Percentiles rank a stretch among this genome's conserved stretches.
Evolutionary conservation across 163 green algal species (phyloP).

Genomic region (Volvox carteri): DNA sequence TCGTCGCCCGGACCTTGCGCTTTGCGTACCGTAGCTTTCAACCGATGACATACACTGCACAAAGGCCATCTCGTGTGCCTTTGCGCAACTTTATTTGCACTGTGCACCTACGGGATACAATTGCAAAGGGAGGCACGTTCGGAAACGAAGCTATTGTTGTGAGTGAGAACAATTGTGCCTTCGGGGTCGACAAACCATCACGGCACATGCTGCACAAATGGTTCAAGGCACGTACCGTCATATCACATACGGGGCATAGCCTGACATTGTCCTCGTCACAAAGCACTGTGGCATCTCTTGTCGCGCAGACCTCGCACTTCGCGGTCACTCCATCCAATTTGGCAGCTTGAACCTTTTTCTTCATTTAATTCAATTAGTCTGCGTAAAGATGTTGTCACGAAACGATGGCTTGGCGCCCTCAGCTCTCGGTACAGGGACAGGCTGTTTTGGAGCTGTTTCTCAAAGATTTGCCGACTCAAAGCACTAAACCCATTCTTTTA

Average conservation of each 20-base stretch:
- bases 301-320: constrained; percentile 38
- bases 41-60: constrained; percentile 23
- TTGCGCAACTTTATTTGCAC: constrained; percentile 50
- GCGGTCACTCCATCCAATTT: background rate
- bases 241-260: constrained; percentile 42
- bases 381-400: background rate
- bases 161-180: background rate
- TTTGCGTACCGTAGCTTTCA: constrained; percentile 41
- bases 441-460: background rate
- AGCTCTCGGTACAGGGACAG: background rate
- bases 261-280: constrained; percentile 54
- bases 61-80: constrained; percentile 40
- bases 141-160: background rate
- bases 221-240: constrained; percentile 2
- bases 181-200: background rate
- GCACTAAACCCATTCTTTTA: too few relatives aligned
- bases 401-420: constrained; percentile 9
- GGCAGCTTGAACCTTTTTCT: background rate
- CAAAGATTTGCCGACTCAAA: too few relatives aligned
- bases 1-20: background rate
- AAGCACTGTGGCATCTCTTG: background rate
- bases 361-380: constrained; percentile 8
- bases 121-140: background rate
- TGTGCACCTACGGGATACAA: constrained; percentile 28
- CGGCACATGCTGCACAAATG: background rate